phyloP scores from a whole-genome alignment of 352 stramenopile species.

The Phytophthora multivora region DNA sequence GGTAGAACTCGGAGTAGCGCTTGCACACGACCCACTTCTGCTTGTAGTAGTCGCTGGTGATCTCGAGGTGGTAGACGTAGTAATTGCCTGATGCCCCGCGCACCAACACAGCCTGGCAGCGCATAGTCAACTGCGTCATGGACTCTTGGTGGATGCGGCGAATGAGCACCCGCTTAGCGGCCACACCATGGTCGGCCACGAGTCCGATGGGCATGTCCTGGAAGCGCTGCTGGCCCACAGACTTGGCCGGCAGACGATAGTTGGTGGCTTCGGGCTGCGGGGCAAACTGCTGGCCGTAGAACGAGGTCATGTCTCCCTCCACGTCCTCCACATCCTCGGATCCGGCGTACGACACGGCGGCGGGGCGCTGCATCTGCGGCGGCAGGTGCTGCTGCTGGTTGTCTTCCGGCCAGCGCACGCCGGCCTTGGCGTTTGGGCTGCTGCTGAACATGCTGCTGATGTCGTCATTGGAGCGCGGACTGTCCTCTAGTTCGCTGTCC shows the following conservation, averaged over 20 bases:
- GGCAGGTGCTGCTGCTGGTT: slow-evolving; percentile 15
- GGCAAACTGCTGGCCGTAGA: slow-evolving; percentile 40
- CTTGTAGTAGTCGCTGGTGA: slow-evolving; percentile 90
- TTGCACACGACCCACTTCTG: slow-evolving; percentile 91
- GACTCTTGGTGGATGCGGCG: slow-evolving; percentile 79
- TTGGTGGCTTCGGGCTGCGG: slow-evolving; percentile 23
- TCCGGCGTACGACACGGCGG: slow-evolving; percentile 46
- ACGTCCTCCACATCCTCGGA: slow-evolving; percentile 45
- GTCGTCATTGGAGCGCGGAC: slow-evolving; percentile 59
- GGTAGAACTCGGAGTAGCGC: slow-evolving; percentile 87
- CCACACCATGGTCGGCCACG: slow-evolving; percentile 54
- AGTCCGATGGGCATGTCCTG: slow-evolving; percentile 63
- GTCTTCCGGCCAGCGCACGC: slow-evolving; percentile 23
- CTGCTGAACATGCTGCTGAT: slow-evolving; percentile 79
- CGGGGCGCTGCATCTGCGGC: slow-evolving; percentile 27
- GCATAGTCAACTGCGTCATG: slow-evolving; percentile 76
- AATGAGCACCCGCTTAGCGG: slow-evolving; percentile 73
- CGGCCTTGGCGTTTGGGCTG: slow-evolving; percentile 58
- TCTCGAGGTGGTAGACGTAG: slow-evolving; percentile 86
- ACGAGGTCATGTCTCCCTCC: slow-evolving; percentile 45
- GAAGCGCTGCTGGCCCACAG: slow-evolving; percentile 37
- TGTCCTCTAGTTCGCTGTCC: slow-evolving; percentile 81
- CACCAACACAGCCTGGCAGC: slow-evolving; percentile 75
- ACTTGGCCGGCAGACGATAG: slow-evolving; percentile 30
- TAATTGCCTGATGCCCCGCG: slow-evolving; percentile 78